Base-by-base conservation (phyloP, 1,284 basidiomycete genomes). In the Polyporus tsugae region DNA sequence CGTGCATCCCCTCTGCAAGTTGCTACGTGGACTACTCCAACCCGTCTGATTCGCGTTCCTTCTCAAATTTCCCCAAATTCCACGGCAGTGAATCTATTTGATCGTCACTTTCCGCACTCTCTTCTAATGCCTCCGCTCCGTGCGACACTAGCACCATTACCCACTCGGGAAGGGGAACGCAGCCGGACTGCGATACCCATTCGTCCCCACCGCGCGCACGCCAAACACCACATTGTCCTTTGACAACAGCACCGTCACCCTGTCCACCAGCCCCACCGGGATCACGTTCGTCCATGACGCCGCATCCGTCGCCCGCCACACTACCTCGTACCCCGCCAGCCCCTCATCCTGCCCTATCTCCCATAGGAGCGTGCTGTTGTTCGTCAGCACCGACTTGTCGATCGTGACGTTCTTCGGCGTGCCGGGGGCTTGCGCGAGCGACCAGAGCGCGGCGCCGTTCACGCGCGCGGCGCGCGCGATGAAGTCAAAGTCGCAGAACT, bases 151-250 rank as follows among this genome's bases (percentile, higher is more conserved):
- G 35, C 29, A n/a, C 15, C 33, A 36, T 36, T 10, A 57, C 25
- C 19, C 35, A 19, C 57, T 59, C 10, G 76, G 77, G 77, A 80
- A 80, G 0, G 84, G 84, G 78, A 84, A 86, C 35, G 81, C 82
- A 33, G 83, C 85, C 33, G 85, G 85, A 71, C 85, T 87, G 66
- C 80, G 81, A 71, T 82, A 84, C 6, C 85, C 86, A 72, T 87
- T 86, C 70, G 77, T 81, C 1, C 85, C 85, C n/a, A 87, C 84
- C 2, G 85, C 84, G 60, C 86, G 78, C 39, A 86, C 83, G 1
- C 84, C 85, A 71, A 87, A 81, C 61, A 84, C 80, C 42, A 83
- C 86, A 73, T 87, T 87, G 72, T 87, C 85, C 75, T 87, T 87
- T 39, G 83, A 83, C 58, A 85, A 66, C 44, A 79, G 69, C 29